These are phyloP conservation scores for Trichophyton rubrum DNA, from an alignment of 2,329 filamentous ascomycete species.

Conservation along the genomic window DNA sequence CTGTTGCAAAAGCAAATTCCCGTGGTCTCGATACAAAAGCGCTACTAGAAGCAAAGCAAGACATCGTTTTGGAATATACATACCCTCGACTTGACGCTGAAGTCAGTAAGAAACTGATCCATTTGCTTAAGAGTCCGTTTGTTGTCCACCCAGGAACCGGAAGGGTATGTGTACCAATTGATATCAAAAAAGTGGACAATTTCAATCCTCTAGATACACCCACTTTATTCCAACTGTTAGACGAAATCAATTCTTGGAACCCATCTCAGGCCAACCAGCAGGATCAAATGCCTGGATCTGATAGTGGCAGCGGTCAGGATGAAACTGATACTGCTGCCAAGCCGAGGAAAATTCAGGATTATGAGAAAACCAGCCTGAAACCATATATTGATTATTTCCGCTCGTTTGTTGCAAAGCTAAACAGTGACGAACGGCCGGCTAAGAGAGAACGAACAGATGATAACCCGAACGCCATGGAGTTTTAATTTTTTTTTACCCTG, in stretches of 20 bases:
- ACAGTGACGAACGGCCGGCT: slow-evolving; percentile 56
- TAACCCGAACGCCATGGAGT: slow-evolving; percentile 49
- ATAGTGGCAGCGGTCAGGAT: neutral
- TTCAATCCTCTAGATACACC: slow-evolving; percentile 87
- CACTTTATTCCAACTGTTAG: slow-evolving; percentile 67
- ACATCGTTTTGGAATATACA: slow-evolving; percentile 92
- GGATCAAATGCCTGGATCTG: slow-evolving; percentile 3
- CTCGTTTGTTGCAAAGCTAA: slow-evolving; percentile 61
- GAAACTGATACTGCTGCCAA: slow-evolving; percentile 22
- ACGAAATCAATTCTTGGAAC: slow-evolving; percentile 76
- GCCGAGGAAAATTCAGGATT: slow-evolving; percentile 54
- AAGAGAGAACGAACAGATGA: slow-evolving; percentile 43
- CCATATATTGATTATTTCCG: slow-evolving; percentile 87
- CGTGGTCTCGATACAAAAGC: slow-evolving; percentile 59
- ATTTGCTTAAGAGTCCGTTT: slow-evolving; percentile 94
- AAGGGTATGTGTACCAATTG: slow-evolving; percentile 88
- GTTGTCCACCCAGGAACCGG: slow-evolving; percentile 93
- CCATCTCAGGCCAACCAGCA: slow-evolving; percentile 19
- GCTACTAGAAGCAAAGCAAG: slow-evolving; percentile 81
- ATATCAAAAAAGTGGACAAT: slow-evolving; percentile 56
- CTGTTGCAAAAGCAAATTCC: slow-evolving; percentile 61
- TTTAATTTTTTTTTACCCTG: slow-evolving; percentile 33
- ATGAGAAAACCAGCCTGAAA: slow-evolving; percentile 93
- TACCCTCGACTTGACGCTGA: slow-evolving; percentile 95
- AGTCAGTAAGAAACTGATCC: slow-evolving; percentile 94